A percentile compares a stretch with the other conserved stretches of the same genome.
These are phyloP conservation scores for Talaromyces proteolyticus DNA, from an alignment of 495 filamentous ascomycete species.

Conservation along the genomic window DNA sequence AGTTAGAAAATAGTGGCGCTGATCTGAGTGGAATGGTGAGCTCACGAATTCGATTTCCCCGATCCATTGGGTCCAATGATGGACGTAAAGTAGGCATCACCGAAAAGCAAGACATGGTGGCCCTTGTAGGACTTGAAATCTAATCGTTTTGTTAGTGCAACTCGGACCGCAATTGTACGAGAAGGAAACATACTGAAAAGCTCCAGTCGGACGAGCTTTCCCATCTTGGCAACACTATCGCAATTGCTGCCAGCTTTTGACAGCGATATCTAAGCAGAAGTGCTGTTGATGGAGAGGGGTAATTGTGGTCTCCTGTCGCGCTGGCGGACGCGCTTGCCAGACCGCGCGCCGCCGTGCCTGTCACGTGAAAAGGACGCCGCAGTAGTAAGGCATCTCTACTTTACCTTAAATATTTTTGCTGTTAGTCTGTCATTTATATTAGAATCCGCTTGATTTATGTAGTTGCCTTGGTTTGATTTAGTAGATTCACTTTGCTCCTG, in stretches of 20 bases:
- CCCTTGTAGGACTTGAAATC: slow-evolving; percentile 99
- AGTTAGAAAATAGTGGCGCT: not conserved
- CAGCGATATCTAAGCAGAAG: not conserved
- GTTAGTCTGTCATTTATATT: too few species aligned
- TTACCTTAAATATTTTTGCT: too few species aligned
- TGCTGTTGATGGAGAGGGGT: not conserved
- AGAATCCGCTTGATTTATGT: too few species aligned
- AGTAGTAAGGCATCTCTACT: too few species aligned
- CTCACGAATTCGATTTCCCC: slow-evolving; percentile 98
- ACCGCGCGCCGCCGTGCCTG: too few species aligned
- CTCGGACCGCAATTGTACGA: not conserved
- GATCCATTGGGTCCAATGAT: slow-evolving; percentile 99
- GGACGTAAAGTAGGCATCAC: slow-evolving; percentile 97
- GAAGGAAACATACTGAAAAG: slow-evolving; percentile 66
- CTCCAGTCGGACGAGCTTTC: slow-evolving; percentile 92
- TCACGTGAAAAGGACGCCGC: too few species aligned
- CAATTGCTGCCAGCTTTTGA: not conserved
- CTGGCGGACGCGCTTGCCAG: slow-evolving; percentile 3
- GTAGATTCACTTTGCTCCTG: too few species aligned
- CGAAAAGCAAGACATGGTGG: slow-evolving; percentile 89
- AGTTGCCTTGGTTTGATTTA: too few species aligned
- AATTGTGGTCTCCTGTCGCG: slow-evolving; percentile 1
- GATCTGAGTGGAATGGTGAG: slow-evolving; percentile 9
- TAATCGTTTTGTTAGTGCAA: slow-evolving; percentile 26
- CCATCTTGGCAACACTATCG: slow-evolving; percentile 40